Conservation (phyloP, 805 yeast genomes). For the Saccharomycopsis synnaedendra region DNA sequence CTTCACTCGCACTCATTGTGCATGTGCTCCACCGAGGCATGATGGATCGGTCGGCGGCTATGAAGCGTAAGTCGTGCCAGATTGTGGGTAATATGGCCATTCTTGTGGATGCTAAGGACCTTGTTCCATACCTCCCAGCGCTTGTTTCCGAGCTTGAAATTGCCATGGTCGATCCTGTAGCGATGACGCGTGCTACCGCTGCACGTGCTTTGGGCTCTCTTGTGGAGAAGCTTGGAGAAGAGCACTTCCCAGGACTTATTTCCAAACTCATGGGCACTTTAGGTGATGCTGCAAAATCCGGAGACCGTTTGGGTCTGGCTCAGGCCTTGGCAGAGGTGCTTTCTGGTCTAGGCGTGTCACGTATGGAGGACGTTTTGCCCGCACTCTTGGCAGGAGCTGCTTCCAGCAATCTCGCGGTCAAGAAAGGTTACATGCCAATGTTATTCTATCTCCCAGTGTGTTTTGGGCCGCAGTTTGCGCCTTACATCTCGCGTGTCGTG, state of each 20-base stretch:
- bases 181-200: constrained; percentile 93
- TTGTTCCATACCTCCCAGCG: constrained; percentile 70
- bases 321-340: constrained; percentile 93
- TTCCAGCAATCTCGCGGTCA: constrained; percentile 53
- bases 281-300: constrained; percentile 66
- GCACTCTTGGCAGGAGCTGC: constrained; percentile 60
- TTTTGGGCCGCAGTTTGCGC: constrained; percentile 84
- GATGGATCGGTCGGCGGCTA: constrained; percentile 86
- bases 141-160: constrained; percentile 74
- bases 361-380: constrained; percentile 85
- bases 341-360: constrained; percentile 79
- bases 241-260: constrained; percentile 83
- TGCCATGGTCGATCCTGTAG: constrained; percentile 98
- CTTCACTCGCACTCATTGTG: constrained; percentile 88
- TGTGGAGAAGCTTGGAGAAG: constrained; percentile 95
- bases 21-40: constrained; percentile 94
- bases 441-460: constrained; percentile 86
- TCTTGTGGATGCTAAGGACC: constrained; percentile 78
- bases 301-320: constrained; percentile 94
- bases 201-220: constrained; percentile 94
- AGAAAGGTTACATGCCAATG: constrained; percentile 90
- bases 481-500: constrained; percentile 73
- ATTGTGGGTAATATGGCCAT: constrained; percentile 99
- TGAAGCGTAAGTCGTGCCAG: constrained; percentile 90
- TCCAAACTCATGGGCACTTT: constrained; percentile 68